Evolutionary conservation across 495 filamentous ascomycete genomes (phyloP).

Genomic region (Usnea hakonensis): DNA sequence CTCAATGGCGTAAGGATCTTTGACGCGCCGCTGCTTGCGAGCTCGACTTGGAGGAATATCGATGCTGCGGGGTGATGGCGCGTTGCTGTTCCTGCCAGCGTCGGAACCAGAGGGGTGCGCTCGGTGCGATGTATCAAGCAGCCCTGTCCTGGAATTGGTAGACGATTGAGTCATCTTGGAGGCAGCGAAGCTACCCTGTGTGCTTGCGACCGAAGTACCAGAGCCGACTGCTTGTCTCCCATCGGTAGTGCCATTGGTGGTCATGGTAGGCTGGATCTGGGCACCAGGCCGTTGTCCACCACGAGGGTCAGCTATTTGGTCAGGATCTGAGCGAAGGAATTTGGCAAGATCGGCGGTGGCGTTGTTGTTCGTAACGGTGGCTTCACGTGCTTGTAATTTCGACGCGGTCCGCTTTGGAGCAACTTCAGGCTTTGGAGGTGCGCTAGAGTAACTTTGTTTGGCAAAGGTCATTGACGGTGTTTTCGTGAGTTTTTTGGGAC

Average conservation of each 20-base stretch:
- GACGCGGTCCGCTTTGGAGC: slow-evolving; percentile 24
- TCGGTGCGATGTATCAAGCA: slow-evolving; percentile 39
- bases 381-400: slow-evolving; percentile 62
- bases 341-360: slow-evolving; percentile 83
- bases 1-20: slow-evolving; percentile 89
- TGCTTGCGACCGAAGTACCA: slow-evolving; percentile 36
- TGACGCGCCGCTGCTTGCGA: slow-evolving; percentile 67
- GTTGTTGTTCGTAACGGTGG: slow-evolving; percentile 51
- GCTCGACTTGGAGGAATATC: slow-evolving; percentile 30
- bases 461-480: slow-evolving; percentile 10
- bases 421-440: slow-evolving; percentile 1
- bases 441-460: not conserved
- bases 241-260: slow-evolving; percentile 61
- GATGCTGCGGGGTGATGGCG: slow-evolving; percentile 8
- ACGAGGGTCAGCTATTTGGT: slow-evolving; percentile 44
- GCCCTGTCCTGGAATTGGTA: slow-evolving; percentile 50
- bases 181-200: slow-evolving; percentile 35
- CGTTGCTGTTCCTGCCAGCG: slow-evolving; percentile 6
- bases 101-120: not conserved
- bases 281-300: slow-evolving; percentile 78
- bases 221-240: slow-evolving; percentile 24
- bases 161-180: slow-evolving; percentile 44
- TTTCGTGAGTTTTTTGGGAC: slow-evolving; percentile 21
- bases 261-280: slow-evolving; percentile 76
- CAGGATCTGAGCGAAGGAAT: slow-evolving; percentile 82